Conservation (phyloP, 305 asterid genomes). For the Withania somnifera region DNA sequence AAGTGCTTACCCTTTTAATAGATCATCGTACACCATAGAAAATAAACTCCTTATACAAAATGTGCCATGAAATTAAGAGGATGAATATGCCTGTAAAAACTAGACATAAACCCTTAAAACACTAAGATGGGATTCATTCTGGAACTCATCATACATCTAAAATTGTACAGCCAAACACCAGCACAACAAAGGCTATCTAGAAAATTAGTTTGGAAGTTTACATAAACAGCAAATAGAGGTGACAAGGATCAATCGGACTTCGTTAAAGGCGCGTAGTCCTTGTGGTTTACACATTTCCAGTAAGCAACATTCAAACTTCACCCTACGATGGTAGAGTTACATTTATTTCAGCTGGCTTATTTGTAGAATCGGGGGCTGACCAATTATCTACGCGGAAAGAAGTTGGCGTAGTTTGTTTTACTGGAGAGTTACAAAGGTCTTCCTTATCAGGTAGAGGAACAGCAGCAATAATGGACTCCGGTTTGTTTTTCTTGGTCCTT, state of each 20-base stretch:
- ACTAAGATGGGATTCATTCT: not conserved
- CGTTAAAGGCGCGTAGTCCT: not conserved
- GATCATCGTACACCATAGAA: no score
- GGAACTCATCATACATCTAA: not conserved
- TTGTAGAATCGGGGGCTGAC: conserved; percentile 44
- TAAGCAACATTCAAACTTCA: not conserved
- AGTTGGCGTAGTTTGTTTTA: conserved; percentile 9
- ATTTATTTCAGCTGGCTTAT: conserved; percentile 48
- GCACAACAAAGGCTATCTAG: not conserved
- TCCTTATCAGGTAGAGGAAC: conserved; percentile 40
- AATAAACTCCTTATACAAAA: no score
- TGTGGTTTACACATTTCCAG: not conserved
- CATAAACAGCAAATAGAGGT: not conserved
- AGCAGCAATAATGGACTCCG: conserved; percentile 25
- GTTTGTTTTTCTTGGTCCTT: conserved; percentile 45
- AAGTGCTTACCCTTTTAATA: no score
- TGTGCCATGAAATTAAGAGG: not conserved
- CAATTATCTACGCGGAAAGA: conserved; percentile 29
- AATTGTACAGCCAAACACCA: not conserved
- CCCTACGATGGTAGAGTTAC: conserved; percentile 29
- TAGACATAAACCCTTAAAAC: not conserved
- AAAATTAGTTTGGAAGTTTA: not conserved
- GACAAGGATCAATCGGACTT: not conserved
- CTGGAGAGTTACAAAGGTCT: conserved; percentile 10
- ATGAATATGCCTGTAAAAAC: not conserved